Evolutionary conservation across 495 filamentous ascomycete genomes (phyloP), one percentile per base, ranked within the genome.

Genomic region (Alectoria sarmentosa): DNA sequence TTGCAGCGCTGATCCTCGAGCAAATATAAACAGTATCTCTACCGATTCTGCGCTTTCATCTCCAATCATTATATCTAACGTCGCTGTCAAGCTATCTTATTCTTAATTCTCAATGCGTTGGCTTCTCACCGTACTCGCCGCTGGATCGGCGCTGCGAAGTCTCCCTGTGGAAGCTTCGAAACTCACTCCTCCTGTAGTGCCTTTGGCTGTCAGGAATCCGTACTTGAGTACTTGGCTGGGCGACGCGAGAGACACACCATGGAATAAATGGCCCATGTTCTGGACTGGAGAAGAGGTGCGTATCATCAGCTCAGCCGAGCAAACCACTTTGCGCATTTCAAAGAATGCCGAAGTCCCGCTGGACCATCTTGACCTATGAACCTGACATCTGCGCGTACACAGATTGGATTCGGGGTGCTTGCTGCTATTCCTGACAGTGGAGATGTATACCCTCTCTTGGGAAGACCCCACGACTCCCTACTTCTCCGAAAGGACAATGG

Each of bases 201-300:
- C 93, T 13, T 79, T 98, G 71, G 86, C 89, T 66, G 92, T 98
- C 39, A 86, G 93, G 36, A 96, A 90, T 71, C 93, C 93, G 23
- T 98, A 98, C 73, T 78, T 96, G 46, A 96, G 90, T 69, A 89
- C 91, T 17, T 96, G 92, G 91, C 74, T 96, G 59, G 82, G 81
- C 15, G 82, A 88, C 77, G 90, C 91, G 41, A 84, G 93, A 57
- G 85, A 88, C 19, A 79, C 78, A 26, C 93, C 93, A n/a, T 98
- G 93, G 92, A 82, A 84, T 41, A 84, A 85, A 73, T 98, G 93
- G 92, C 93, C 92, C 36, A 95, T 96, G 66, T 98, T 98, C 73
- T 98, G 88, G 80, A 95, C 90, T 19, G 92, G 93, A 26, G 82
- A 88, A 71, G 84, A 83, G 70, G 82, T 85, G 65, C 48, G 63